These are phyloP conservation scores for Auricularia heimuer DNA, from an alignment of 768 basidiomycete species.

Conservation along the genomic window DNA sequence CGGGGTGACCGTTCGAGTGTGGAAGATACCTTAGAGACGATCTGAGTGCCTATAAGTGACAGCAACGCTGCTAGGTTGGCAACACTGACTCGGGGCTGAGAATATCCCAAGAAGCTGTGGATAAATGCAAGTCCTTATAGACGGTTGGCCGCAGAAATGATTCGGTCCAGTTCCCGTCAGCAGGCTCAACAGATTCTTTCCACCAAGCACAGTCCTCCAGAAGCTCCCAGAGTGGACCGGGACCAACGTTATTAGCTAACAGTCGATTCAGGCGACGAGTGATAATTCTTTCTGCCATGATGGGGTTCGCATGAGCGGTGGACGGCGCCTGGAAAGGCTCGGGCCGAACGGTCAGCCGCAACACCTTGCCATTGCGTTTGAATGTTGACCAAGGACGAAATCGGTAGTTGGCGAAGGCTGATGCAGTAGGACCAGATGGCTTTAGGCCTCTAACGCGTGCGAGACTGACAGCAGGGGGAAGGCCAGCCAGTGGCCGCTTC, in stretches of 20 bases:
- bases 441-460: neutral
- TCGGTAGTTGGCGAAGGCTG: neutral
- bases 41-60: slow-evolving; percentile 24
- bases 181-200: slow-evolving; percentile 36
- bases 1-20: slow-evolving; percentile 41
- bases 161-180: neutral
- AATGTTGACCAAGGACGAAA: neutral
- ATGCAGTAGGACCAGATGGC: neutral
- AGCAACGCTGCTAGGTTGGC: slow-evolving; percentile 1
- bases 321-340: slow-evolving; percentile 36
- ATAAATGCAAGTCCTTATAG: slow-evolving; percentile 2
- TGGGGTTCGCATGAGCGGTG: slow-evolving; percentile 43
- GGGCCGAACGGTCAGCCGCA: slow-evolving; percentile 40
- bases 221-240: slow-evolving; percentile 72
- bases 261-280: slow-evolving; percentile 54
- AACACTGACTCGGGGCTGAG: slow-evolving; percentile 39
- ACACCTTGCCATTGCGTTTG: neutral
- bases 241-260: slow-evolving; percentile 65
- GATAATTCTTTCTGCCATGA: slow-evolving; percentile 38
- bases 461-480: neutral
- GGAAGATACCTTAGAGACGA: slow-evolving; percentile 53
- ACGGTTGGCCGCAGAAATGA: slow-evolving; percentile 1
- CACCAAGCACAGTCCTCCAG: slow-evolving; percentile 70
- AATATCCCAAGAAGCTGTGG: slow-evolving; percentile 31
- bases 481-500: too few species aligned